Evolutionary conservation across 306 rosid species (phyloP).

Genomic region (Phaseolus lunatus): DNA sequence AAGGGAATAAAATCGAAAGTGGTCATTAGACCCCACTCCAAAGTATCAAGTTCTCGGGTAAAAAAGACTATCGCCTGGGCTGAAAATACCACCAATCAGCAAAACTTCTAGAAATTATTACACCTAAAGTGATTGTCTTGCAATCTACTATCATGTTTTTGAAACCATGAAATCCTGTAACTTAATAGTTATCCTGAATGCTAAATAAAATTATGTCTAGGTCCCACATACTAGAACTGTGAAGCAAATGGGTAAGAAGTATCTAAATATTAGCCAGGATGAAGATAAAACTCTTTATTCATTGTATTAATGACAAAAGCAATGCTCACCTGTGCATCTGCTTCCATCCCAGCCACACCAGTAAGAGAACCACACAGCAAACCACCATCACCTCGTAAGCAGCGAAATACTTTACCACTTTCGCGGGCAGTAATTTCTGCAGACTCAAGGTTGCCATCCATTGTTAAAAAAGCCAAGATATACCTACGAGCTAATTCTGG

Average conservation of each 20-base stretch:
- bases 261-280: slow-evolving; percentile 32
- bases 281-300: slow-evolving; percentile 29
- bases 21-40: background rate
- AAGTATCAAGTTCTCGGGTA: background rate
- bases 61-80: background rate
- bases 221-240: background rate
- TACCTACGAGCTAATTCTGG: slow-evolving; percentile 95
- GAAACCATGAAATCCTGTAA: slow-evolving; percentile 3
- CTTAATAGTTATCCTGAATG: slow-evolving; percentile 17
- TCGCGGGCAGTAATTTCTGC: slow-evolving; percentile 87
- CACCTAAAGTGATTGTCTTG: slow-evolving; percentile 19
- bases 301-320: slow-evolving; percentile 34
- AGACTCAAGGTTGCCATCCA: slow-evolving; percentile 95
- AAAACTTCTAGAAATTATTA: slow-evolving; percentile 28
- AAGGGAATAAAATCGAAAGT: slow-evolving; percentile 8
- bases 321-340: slow-evolving; percentile 91
- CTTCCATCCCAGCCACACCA: slow-evolving; percentile 99
- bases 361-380: slow-evolving; percentile 97
- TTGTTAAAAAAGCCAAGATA: slow-evolving; percentile 81
- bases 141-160: slow-evolving; percentile 14
- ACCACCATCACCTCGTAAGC: slow-evolving; percentile 98
- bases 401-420: slow-evolving; percentile 93
- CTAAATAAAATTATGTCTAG: slow-evolving; percentile 31
- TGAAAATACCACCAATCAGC: slow-evolving; percentile 1
- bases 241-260: slow-evolving; percentile 35